Conservation (phyloP, 2,329 filamentous ascomycete species). For the Myriosclerotinia curreyana region DNA sequence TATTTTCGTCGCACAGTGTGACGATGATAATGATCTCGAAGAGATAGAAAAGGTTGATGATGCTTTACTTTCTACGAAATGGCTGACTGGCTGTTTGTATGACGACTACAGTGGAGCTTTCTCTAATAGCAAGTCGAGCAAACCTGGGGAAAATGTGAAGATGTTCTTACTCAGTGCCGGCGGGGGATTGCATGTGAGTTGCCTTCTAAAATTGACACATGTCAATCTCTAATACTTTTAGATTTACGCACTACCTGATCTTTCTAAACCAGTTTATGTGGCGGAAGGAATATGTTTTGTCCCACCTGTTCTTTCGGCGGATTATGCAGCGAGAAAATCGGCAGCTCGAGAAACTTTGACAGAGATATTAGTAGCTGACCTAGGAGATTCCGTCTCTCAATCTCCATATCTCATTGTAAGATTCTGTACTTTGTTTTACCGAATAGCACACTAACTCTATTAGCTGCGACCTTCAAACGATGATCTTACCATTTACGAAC, state of each 20-base stretch:
- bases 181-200: constrained; percentile 70
- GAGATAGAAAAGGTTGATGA: constrained; percentile 67
- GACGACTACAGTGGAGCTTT: constrained; percentile 61
- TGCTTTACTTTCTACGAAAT: constrained; percentile 60
- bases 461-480: constrained; percentile 75
- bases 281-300: constrained; percentile 76
- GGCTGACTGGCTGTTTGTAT: constrained; percentile 83
- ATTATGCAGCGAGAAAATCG: constrained; percentile 67
- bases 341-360: constrained; percentile 69
- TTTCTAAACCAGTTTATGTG: constrained; percentile 68
- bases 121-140: constrained; percentile 43
- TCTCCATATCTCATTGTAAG: constrained; percentile 80
- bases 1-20: constrained; percentile 74
- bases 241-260: constrained; percentile 73
- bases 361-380: constrained; percentile 79
- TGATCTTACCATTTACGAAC: constrained; percentile 84
- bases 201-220: background rate
- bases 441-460: constrained; percentile 20
- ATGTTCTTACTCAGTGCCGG: constrained; percentile 74
- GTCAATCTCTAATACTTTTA: constrained; percentile 40
- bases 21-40: constrained; percentile 79
- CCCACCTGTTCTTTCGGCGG: constrained; percentile 69
- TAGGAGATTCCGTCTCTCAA: constrained; percentile 70
- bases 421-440: constrained; percentile 17
- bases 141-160: constrained; percentile 53